These are phyloP conservation scores for Clohesyomyces aquaticus DNA, from an alignment of 495 filamentous ascomycete genomes.

Conservation along the genomic window DNA sequence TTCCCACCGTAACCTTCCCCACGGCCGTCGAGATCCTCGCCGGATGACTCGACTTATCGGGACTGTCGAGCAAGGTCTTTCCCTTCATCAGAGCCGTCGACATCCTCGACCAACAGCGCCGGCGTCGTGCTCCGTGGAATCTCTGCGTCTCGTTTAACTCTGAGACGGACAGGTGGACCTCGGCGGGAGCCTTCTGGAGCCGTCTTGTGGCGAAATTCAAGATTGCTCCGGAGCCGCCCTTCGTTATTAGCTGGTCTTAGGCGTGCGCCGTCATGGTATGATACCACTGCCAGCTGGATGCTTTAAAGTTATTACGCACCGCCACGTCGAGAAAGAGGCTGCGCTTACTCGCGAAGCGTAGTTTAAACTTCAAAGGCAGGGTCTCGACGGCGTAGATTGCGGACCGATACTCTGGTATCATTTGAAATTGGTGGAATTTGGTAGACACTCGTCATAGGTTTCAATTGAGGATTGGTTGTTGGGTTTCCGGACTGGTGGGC, in stretches of 20 bases:
- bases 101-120: neutral
- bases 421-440: no score
- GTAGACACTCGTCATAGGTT: no score
- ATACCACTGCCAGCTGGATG: neutral
- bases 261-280: neutral
- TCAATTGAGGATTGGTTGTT: no score
- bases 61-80: constrained; percentile 12
- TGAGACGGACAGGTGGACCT: constrained; percentile 28
- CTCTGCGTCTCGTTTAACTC: constrained; percentile 3
- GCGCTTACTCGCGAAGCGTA: neutral
- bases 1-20: neutral
- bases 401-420: neutral
- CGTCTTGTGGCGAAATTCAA: constrained; percentile 12
- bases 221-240: neutral
- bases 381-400: neutral
- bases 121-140: neutral
- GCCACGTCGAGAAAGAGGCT: neutral
- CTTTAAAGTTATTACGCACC: neutral
- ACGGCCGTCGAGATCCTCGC: neutral
- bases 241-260: constrained; percentile 10
- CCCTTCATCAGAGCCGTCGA: neutral
- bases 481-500: no score
- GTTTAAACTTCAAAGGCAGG: neutral
- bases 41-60: neutral
- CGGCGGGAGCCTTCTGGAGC: constrained; percentile 29